Percentiles rank a stretch among this genome's conserved stretches.
These are phyloP conservation scores for Anaeromyces robustus DNA, from an alignment of 192 early-diverging fungal genomes.

Conservation along the genomic window DNA sequence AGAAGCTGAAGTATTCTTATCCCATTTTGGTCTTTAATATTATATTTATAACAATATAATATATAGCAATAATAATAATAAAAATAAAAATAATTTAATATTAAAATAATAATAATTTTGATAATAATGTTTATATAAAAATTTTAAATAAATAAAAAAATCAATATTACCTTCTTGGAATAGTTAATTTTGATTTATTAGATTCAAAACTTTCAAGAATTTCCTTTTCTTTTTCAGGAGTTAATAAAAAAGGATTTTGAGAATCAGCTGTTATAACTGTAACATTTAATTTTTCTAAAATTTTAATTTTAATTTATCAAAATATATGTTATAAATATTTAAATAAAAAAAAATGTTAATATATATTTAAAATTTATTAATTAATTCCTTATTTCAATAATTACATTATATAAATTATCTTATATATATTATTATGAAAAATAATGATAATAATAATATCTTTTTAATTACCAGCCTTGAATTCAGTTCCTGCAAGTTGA, in stretches of 20 bases:
- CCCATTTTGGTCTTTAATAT: conserved; percentile 59
- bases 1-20: conserved; percentile 58
- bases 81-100: neutral
- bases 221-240: conserved; percentile 58
- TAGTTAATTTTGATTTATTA: conserved; percentile 55
- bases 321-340: no score
- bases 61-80: conserved; percentile 1
- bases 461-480: conserved; percentile 6
- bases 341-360: no score
- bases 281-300: conserved; percentile 15
- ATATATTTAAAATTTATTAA: conserved; percentile 62
- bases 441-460: no score
- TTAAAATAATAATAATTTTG: no score
- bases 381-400: no score
- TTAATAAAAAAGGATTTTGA: conserved; percentile 70
- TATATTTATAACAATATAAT: neutral
- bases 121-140: no score
- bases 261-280: neutral
- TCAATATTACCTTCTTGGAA: conserved; percentile 51
- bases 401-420: no score
- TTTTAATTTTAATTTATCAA: conserved; percentile 56
- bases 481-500: conserved; percentile 75
- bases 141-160: no score
- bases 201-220: conserved; percentile 60
- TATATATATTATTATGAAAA: no score